These are phyloP conservation scores for Filobasidium floriforme DNA, from an alignment of 768 basidiomycete species.

Conservation along the genomic window DNA sequence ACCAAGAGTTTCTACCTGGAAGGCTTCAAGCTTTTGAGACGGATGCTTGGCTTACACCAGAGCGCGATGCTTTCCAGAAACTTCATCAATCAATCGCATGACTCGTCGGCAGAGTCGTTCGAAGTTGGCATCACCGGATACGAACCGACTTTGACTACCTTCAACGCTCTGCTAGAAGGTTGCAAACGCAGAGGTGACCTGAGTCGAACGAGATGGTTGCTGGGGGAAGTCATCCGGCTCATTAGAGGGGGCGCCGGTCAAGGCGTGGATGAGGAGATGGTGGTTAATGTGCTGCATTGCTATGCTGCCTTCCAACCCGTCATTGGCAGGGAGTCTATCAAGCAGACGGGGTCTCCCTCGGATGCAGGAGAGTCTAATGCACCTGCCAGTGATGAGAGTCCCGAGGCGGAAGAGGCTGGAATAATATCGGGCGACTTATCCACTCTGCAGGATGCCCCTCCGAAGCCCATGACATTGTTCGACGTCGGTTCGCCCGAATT, in stretches of 20 bases:
- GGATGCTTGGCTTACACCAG: conserved; percentile 75
- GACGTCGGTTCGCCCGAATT: conserved; percentile 24
- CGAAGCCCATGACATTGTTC: conserved; percentile 2
- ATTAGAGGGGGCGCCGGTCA: conserved; percentile 25
- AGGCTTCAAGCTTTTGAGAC: conserved; percentile 70
- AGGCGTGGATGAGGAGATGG: conserved; percentile 52
- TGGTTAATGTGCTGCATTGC: conserved; percentile 78
- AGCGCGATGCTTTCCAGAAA: conserved; percentile 44
- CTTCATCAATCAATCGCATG: conserved; percentile 40
- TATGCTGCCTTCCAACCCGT: conserved; percentile 74
- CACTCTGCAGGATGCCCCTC: too few relatives aligned
- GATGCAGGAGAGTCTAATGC: conserved; percentile 15
- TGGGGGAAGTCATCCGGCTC: conserved; percentile 67
- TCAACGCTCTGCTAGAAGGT: conserved; percentile 78
- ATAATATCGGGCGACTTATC: not conserved
- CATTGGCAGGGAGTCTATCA: conserved; percentile 54
- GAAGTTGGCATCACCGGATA: conserved; percentile 41
- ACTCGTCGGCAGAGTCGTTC: conserved; percentile 25
- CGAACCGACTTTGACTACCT: conserved; percentile 60
- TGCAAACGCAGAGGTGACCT: conserved; percentile 81
- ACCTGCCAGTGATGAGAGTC: conserved; percentile 16
- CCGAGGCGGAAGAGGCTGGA: conserved; percentile 10
- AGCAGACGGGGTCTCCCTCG: conserved; percentile 40
- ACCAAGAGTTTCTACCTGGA: conserved; percentile 62
- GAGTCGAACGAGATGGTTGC: conserved; percentile 73